phyloP scores from a whole-genome alignment of 192 early-diverging fungal genomes.

The Gryganskiella cystojenkinii region DNA sequence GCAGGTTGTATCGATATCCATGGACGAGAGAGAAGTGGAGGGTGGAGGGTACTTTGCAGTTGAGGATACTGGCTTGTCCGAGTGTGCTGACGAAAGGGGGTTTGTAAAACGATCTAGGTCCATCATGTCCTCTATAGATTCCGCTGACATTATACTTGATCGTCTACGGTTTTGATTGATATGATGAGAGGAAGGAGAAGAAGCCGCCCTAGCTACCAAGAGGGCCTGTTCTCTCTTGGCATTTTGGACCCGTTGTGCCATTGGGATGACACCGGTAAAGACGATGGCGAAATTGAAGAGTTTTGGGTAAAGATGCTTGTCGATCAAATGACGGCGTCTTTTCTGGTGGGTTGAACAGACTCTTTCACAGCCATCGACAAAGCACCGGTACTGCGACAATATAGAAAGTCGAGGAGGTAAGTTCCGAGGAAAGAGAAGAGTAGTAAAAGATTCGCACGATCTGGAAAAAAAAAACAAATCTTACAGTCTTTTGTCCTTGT shows the following conservation, averaged over 20 bases:
- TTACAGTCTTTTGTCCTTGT: conserved; percentile 62
- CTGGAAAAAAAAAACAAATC: neutral
- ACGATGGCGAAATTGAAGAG: conserved; percentile 61
- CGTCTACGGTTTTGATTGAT: neutral
- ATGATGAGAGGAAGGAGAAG: neutral
- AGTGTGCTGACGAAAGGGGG: no score
- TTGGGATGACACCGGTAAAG: conserved; percentile 50
- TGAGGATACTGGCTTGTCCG: no score
- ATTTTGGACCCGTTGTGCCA: conserved; percentile 24
- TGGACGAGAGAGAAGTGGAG: no score
- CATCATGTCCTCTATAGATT: no score
- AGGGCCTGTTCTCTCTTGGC: conserved; percentile 25
- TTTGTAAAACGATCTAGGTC: no score
- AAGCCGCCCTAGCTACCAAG: conserved; percentile 4
- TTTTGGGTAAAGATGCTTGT: conserved; percentile 63
- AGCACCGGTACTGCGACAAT: conserved; percentile 66
- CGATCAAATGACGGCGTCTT: conserved; percentile 61
- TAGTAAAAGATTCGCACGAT: neutral
- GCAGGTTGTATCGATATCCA: no score
- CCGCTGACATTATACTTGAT: conserved; percentile 5
- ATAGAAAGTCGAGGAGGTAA: neutral
- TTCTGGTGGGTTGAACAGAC: conserved; percentile 48
- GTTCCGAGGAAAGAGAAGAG: neutral
- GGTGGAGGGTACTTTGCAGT: no score
- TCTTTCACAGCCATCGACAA: conserved; percentile 58